Evolutionary conservation across 2,329 filamentous ascomycete genomes (phyloP).

Genomic region (Paraconiothyrium sp.): DNA sequence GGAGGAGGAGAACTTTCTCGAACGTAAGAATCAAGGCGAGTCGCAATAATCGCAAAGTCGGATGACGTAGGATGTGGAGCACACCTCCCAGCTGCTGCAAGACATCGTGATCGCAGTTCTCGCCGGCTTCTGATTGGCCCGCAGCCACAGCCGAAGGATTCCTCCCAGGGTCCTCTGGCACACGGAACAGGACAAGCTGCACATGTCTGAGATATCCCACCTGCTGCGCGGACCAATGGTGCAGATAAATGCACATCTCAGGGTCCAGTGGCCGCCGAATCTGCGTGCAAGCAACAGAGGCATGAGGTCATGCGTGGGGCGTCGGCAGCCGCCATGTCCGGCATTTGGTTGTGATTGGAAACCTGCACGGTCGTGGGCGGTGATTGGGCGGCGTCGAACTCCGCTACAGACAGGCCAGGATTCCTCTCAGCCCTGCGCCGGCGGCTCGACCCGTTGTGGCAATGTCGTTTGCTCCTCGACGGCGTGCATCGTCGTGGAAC

Average conservation of each 20-base stretch:
- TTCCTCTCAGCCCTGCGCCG: constrained; percentile 11
- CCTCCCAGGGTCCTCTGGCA: constrained; percentile 10
- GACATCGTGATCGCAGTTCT: constrained; percentile 29
- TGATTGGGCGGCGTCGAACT: background rate
- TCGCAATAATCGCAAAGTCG: background rate
- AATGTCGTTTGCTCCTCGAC: background rate
- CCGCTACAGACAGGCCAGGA: constrained; percentile 1
- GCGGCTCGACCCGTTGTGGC: constrained; percentile 12
- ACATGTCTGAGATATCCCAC: constrained; percentile 13
- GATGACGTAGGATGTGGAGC: constrained; percentile 16
- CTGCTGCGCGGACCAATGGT: background rate
- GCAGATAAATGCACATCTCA: background rate
- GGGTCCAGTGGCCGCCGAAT: constrained; percentile 14
- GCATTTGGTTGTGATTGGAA: too few relatives aligned
- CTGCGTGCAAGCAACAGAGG: background rate
- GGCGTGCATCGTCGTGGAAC: background rate
- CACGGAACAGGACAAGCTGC: constrained; percentile 28
- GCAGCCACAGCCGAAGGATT: background rate
- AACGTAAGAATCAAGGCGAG: constrained; percentile 12
- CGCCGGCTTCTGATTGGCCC: constrained; percentile 16
- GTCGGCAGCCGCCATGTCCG: background rate
- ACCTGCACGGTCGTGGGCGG: too few relatives aligned
- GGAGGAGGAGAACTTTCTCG: constrained; percentile 7
- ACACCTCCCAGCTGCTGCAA: constrained; percentile 18
- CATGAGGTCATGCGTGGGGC: constrained; percentile 14